A percentile compares a stretch with the other conserved stretches of the same genome.
Conservation (phyloP, 192 early-diverging fungal genomes). For the Entomortierella chlamydospora region DNA sequence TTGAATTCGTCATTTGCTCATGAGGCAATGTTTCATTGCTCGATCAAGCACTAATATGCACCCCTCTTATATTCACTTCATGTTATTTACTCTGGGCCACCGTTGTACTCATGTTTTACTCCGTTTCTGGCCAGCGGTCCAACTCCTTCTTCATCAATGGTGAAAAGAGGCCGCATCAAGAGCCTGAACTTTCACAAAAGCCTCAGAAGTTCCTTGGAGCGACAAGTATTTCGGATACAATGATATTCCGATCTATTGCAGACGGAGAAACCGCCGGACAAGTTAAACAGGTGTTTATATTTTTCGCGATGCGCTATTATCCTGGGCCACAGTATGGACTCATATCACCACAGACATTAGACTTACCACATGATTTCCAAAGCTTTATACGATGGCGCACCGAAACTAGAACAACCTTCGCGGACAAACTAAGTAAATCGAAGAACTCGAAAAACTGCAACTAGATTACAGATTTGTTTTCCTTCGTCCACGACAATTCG, state of each 20-base stretch:
- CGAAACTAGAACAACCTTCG: conserved; percentile 37
- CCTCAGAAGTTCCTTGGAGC: conserved; percentile 17
- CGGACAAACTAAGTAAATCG: conserved; percentile 45
- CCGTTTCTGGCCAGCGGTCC: too few relatives aligned
- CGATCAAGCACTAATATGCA: too few relatives aligned
- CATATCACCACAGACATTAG: conserved; percentile 19
- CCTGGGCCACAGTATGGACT: conserved; percentile 16
- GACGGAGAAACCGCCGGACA: not conserved
- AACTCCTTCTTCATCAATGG: conserved; percentile 16
- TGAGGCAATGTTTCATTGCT: too few relatives aligned
- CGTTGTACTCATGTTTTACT: too few relatives aligned
- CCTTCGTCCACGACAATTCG: conserved; percentile 38
- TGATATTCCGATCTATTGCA: conserved; percentile 45
- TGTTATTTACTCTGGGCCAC: too few relatives aligned
- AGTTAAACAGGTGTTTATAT: too few relatives aligned
- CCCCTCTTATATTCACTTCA: too few relatives aligned
- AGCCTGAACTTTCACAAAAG: conserved; percentile 23
- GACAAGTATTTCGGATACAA: conserved; percentile 36
- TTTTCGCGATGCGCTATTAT: not conserved
- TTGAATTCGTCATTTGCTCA: too few relatives aligned
- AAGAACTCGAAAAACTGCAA: conserved; percentile 36
- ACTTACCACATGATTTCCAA: conserved; percentile 26
- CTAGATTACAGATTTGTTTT: conserved; percentile 35
- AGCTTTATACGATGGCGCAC: conserved; percentile 41
- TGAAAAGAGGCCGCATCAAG: conserved; percentile 22